phyloP scores from a whole-genome alignment of 495 filamentous ascomycete species.

The Aspergillus leporis region DNA sequence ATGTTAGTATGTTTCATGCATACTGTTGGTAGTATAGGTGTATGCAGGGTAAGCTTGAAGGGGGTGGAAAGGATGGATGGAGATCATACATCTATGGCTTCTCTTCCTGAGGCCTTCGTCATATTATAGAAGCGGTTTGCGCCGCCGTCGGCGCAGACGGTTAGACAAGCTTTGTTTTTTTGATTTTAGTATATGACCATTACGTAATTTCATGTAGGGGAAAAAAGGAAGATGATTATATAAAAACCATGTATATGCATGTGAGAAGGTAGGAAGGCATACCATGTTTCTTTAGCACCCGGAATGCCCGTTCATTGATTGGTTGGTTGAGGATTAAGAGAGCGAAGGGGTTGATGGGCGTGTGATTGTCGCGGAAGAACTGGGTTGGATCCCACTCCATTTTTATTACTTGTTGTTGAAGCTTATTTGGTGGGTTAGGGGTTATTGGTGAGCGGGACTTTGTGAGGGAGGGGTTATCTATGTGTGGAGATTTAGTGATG shows the following conservation, averaged over 20 bases:
- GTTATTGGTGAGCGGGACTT: neutral
- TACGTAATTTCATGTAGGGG: neutral
- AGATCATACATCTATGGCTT: conserved; percentile 42
- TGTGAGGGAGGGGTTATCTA: neutral
- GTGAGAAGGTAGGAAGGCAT: conserved; percentile 15
- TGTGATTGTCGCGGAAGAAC: conserved; percentile 42
- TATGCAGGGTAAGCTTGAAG: too few relatives aligned
- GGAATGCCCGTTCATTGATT: conserved; percentile 52
- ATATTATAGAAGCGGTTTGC: conserved; percentile 76
- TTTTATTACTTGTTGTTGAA: neutral
- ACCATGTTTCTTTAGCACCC: conserved; percentile 61
- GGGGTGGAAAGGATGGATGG: neutral
- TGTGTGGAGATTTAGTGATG: too few relatives aligned
- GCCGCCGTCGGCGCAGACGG: conserved; percentile 86
- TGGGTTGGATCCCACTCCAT: conserved; percentile 50
- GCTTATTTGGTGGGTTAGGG: neutral
- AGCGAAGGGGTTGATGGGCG: conserved; percentile 47
- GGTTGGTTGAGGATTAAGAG: conserved; percentile 74
- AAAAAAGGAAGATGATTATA: neutral
- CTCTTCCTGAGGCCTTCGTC: conserved; percentile 30
- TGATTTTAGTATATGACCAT: neutral
- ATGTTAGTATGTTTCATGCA: too few relatives aligned
- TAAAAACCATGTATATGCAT: neutral
- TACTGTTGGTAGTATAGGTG: too few relatives aligned
- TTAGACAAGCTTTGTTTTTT: conserved; percentile 49